These are phyloP conservation scores for Lactarius hengduanensis DNA, from an alignment of 768 basidiomycete genomes.

Conservation along the genomic window DNA sequence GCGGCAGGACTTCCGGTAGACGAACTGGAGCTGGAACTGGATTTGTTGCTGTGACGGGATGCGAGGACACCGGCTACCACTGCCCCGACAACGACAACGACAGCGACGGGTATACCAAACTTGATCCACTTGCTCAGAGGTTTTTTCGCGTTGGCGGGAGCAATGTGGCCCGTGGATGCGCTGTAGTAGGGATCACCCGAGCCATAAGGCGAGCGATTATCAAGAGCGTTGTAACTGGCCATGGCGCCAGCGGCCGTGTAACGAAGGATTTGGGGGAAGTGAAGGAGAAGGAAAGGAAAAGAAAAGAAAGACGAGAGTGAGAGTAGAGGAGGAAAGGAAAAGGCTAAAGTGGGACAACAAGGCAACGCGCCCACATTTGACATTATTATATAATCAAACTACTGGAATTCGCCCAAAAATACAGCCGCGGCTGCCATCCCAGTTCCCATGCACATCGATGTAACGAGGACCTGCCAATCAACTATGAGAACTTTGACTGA, in stretches of 20 bases:
- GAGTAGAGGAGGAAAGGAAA: not conserved
- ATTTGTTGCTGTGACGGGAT: constrained; percentile 44
- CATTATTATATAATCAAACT: not conserved
- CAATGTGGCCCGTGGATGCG: constrained; percentile 67
- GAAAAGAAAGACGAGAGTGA: constrained; percentile 25
- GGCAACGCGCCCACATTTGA: not conserved
- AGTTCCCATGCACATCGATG: constrained; percentile 85
- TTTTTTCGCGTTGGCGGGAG: constrained; percentile 52
- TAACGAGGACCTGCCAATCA: constrained; percentile 62
- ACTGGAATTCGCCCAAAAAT: constrained; percentile 57
- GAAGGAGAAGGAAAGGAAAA: constrained; percentile 20
- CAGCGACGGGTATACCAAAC: constrained; percentile 63
- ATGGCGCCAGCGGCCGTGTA: constrained; percentile 34
- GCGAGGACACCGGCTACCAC: constrained; percentile 82
- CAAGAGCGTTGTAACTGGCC: constrained; percentile 43
- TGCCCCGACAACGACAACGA: constrained; percentile 63
- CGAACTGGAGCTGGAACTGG: constrained; percentile 29
- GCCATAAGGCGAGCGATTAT: constrained; percentile 45
- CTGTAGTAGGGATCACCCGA: constrained; percentile 69
- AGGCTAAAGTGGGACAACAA: not conserved
- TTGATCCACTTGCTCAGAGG: constrained; percentile 70
- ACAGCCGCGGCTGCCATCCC: constrained; percentile 91
- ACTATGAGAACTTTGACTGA: not conserved
- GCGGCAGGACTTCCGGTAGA: constrained; percentile 39
- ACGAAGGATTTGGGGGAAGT: constrained; percentile 7